Evolutionary conservation across 2,329 filamentous ascomycete genomes (phyloP).

Genomic region (Lachnellula hyalina): DNA sequence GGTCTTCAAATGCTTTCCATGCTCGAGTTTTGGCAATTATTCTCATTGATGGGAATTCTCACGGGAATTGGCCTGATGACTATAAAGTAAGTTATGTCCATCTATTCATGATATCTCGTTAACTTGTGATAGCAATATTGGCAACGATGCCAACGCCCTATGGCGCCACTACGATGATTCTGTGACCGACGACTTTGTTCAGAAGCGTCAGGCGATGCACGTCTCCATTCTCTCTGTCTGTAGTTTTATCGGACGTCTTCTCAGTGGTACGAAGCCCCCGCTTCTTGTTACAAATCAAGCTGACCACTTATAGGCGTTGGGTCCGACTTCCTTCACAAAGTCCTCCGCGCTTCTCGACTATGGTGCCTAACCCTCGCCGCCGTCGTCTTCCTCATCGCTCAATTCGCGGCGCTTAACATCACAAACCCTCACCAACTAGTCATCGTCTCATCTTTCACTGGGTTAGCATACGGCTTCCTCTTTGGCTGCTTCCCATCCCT

Average conservation of each 20-base stretch:
- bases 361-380: conserved; percentile 86
- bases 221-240: conserved; percentile 89
- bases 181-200: conserved; percentile 67
- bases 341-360: conserved; percentile 71
- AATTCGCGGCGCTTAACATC: conserved; percentile 70
- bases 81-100: conserved; percentile 70
- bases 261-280: conserved; percentile 58
- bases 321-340: conserved; percentile 83
- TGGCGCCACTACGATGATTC: conserved; percentile 81
- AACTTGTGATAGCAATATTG: conserved; percentile 68
- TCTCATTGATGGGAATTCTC: conserved; percentile 80
- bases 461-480: conserved; percentile 85
- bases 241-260: conserved; percentile 77
- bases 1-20: conserved; percentile 68
- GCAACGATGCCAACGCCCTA: conserved; percentile 78
- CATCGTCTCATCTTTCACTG: conserved; percentile 76
- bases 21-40: conserved; percentile 86
- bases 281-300: not conserved
- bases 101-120: not conserved
- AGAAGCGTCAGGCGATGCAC: conserved; percentile 79
- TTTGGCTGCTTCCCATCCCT: conserved; percentile 93
- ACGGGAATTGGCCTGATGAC: conserved; percentile 96
- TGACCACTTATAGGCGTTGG: conserved; percentile 60
- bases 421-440: conserved; percentile 72
- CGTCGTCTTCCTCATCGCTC: conserved; percentile 71